These are phyloP conservation scores for Globisporangium polare DNA, from an alignment of 352 stramenopile genomes.

Conservation along the genomic window DNA sequence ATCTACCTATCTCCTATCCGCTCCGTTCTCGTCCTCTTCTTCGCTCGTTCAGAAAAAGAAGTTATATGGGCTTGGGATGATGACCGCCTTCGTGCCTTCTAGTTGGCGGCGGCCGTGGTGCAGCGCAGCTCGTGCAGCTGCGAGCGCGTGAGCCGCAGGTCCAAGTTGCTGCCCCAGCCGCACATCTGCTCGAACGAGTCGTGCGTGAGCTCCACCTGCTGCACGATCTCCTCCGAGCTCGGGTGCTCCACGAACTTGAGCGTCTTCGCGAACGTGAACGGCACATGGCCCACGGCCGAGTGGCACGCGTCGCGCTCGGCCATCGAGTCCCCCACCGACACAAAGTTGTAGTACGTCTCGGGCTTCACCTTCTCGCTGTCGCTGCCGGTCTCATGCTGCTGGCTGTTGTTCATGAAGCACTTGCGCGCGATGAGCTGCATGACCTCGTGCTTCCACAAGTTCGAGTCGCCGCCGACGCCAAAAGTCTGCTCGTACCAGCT, in stretches of 20 bases:
- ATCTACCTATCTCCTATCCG: constrained; percentile 16
- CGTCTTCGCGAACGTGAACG: constrained; percentile 78
- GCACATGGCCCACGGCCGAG: constrained; percentile 53
- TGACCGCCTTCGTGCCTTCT: background rate
- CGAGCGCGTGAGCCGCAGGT: constrained; percentile 68
- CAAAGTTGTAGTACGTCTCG: constrained; percentile 70
- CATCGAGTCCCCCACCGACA: constrained; percentile 84
- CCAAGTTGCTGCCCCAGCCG: constrained; percentile 61
- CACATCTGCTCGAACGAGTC: constrained; percentile 88
- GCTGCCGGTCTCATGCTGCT: background rate
- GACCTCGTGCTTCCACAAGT: constrained; percentile 81
- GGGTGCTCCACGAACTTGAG: constrained; percentile 86
- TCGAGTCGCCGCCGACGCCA: constrained; percentile 69
- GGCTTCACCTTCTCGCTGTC: background rate
- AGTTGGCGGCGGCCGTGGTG: constrained; percentile 16
- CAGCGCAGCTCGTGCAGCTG: constrained; percentile 75
- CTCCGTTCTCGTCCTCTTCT: background rate
- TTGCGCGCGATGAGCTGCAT: constrained; percentile 86
- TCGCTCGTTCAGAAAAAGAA: background rate
- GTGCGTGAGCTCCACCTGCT: constrained; percentile 80
- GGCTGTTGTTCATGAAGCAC: constrained; percentile 48
- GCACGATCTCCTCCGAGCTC: constrained; percentile 72
- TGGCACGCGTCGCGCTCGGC: constrained; percentile 85
- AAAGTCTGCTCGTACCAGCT: constrained; percentile 87
- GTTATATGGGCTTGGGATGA: background rate